A percentile compares a stretch with the other conserved stretches of the same genome.
phyloP scores from a whole-genome alignment of 352 stramenopile genomes.

The Aphanomyces invadans region DNA sequence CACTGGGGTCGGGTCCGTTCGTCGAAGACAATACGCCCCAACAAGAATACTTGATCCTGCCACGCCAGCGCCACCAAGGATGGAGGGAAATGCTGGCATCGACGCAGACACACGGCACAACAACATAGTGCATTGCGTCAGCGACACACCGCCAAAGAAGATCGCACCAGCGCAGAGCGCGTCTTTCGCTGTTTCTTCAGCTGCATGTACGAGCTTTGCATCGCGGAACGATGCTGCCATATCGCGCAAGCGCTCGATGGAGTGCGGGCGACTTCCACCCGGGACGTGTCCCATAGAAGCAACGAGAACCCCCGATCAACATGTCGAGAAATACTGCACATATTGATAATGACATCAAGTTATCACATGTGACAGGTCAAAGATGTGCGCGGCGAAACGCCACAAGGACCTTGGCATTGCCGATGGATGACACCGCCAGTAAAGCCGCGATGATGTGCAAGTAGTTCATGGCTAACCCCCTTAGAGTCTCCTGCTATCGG shows the following conservation, averaged over 20 bases:
- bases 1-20: constrained; percentile 25
- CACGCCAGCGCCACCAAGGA: constrained; percentile 37
- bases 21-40: constrained; percentile 35
- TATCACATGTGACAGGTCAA: too few species aligned
- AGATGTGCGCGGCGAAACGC: too few species aligned
- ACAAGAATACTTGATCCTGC: constrained; percentile 37
- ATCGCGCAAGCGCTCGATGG: not conserved
- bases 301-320: too few species aligned
- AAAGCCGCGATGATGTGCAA: too few species aligned
- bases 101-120: constrained; percentile 38
- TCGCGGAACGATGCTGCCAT: not conserved
- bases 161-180: constrained; percentile 42
- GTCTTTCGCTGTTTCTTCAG: constrained; percentile 29
- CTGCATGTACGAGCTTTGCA: not conserved
- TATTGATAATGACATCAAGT: too few species aligned
- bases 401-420: too few species aligned
- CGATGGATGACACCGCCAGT: too few species aligned
- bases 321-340: too few species aligned
- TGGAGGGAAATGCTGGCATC: constrained; percentile 36
- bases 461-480: too few species aligned
- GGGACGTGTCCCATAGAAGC: too few species aligned
- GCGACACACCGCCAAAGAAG: constrained; percentile 41
- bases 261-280: too few species aligned
- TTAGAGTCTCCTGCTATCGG: too few species aligned
- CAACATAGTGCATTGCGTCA: constrained; percentile 43